A percentile compares a stretch with the other conserved stretches of the same genome.
phyloP scores from a whole-genome alignment of 345 rosid species.

The Citrus sinensis region DVS_A1.0 CM039169.1:28533501-28534000 shows the following conservation, averaged over 20 bases:
- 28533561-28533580: slow-evolving; percentile 67
- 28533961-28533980: background rate
- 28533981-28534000: background rate
- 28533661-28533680: slow-evolving; percentile 76
- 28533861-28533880: slow-evolving; percentile 70
- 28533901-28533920: slow-evolving; percentile 66
- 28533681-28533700: slow-evolving; percentile 16
- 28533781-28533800: slow-evolving; percentile 23
- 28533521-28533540: slow-evolving; percentile 40
- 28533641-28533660: slow-evolving; percentile 59
- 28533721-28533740: background rate
- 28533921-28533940: slow-evolving; percentile 72
- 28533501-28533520: slow-evolving; percentile 43
- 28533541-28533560: slow-evolving; percentile 43
- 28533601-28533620: slow-evolving; percentile 52
- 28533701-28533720: slow-evolving; percentile 64
- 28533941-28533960: slow-evolving; percentile 16
- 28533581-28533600: slow-evolving; percentile 47
- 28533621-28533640: slow-evolving; percentile 61
- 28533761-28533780: background rate
- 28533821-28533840: slow-evolving; percentile 54
- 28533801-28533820: slow-evolving; percentile 44
- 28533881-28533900: slow-evolving; percentile 61
- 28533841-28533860: slow-evolving; percentile 77
- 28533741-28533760: too few relatives aligned